Evolutionary conservation across 2,329 filamentous ascomycete species (phyloP).

Genomic region (Fusarium sp.): DNA sequence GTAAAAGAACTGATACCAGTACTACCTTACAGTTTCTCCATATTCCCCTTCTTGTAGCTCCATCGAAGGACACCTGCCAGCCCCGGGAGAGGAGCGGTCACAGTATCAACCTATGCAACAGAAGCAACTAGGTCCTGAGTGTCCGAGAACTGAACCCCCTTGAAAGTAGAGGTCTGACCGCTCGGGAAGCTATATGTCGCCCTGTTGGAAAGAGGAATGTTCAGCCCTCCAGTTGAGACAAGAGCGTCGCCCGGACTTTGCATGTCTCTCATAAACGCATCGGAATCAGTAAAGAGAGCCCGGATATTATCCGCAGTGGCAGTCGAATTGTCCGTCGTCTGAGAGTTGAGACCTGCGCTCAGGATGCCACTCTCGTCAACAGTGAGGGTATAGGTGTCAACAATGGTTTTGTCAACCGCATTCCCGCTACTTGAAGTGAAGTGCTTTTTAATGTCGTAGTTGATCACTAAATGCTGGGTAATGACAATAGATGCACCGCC

Average conservation of each 20-base stretch:
- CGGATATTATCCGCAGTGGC: accelerated
- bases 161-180: background rate
- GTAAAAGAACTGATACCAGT: accelerated
- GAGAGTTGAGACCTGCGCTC: accelerated
- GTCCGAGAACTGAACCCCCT: background rate
- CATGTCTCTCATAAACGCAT: accelerated
- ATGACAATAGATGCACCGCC: accelerated
- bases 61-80: accelerated
- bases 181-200: background rate
- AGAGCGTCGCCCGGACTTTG: background rate
- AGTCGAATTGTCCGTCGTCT: background rate
- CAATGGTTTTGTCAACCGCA: background rate
- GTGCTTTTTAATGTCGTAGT: accelerated
- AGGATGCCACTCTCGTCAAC: background rate
- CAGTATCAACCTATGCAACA: background rate
- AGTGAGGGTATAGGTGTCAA: background rate
- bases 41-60: accelerated
- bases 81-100: accelerated
- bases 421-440: accelerated
- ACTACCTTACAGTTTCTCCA: background rate
- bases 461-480: background rate
- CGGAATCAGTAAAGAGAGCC: background rate
- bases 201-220: background rate
- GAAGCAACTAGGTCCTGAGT: background rate
- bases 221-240: accelerated